Conservation (phyloP, 2,329 filamentous ascomycete species). For the Teratosphaeria pseudoeucalypti region DNA sequence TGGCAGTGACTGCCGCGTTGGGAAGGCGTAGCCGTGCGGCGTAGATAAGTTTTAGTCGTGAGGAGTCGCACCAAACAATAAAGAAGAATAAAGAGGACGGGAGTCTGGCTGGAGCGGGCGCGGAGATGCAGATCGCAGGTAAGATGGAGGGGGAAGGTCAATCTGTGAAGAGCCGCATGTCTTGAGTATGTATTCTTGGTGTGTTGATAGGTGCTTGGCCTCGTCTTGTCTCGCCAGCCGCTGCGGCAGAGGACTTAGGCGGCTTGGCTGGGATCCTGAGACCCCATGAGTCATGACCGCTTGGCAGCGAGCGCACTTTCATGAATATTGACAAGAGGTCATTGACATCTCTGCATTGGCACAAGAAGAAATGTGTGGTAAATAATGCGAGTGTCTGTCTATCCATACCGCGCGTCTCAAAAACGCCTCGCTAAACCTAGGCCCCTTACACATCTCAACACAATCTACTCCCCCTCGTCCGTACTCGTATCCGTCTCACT, state of each 20-base stretch:
- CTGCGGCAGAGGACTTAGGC: background rate
- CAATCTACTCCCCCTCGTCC: conserved; percentile 30
- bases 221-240: background rate
- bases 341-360: no score
- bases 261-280: background rate
- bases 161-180: background rate
- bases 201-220: background rate
- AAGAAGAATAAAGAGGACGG: background rate
- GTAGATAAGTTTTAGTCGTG: background rate
- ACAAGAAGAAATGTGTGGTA: no score
- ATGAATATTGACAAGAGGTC: no score
- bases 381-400: no score
- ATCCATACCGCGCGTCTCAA: no score
- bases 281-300: no score
- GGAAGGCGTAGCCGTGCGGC: background rate
- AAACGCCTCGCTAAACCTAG: no score
- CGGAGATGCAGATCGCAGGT: background rate
- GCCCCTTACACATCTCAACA: no score
- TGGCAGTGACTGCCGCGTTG: background rate
- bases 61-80: background rate
- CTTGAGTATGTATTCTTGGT: background rate
- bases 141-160: background rate
- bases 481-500: conserved; percentile 57
- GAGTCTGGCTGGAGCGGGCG: background rate
- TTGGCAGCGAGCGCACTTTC: no score